Evolutionary conservation across 73 alveolate genomes (phyloP).

Genomic region (Paramecium octaurelia): DNA sequence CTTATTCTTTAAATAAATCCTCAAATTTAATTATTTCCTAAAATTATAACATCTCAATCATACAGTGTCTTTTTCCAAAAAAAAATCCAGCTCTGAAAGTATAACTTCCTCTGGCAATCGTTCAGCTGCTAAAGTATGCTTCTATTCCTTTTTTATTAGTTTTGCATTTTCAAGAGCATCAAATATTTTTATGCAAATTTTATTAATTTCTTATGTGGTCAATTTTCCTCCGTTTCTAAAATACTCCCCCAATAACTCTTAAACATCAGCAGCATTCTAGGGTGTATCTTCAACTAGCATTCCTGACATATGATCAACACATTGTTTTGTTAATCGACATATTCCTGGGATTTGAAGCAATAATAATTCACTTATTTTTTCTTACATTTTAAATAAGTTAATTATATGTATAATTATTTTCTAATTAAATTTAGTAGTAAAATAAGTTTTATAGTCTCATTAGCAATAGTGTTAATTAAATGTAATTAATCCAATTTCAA

Average conservation of each 20-base stretch:
- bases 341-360: not conserved
- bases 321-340: not conserved
- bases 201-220: slow-evolving; percentile 82
- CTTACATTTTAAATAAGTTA: not conserved
- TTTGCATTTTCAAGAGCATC: slow-evolving; percentile 71
- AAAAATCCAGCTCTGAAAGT: slow-evolving; percentile 35
- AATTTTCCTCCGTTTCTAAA: slow-evolving; percentile 91
- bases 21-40: slow-evolving; percentile 52
- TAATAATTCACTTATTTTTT: not conserved
- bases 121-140: slow-evolving; percentile 58
- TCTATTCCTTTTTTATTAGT: slow-evolving; percentile 46
- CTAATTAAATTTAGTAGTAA: not conserved
- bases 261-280: slow-evolving; percentile 82
- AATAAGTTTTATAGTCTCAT: not conserved
- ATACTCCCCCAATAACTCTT: slow-evolving; percentile 89
- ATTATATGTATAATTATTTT: not conserved
- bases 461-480: no score
- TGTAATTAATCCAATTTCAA: not conserved
- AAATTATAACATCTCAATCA: slow-evolving; percentile 74
- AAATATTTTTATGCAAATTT: slow-evolving; percentile 75
- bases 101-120: slow-evolving; percentile 8
- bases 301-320: slow-evolving; percentile 74
- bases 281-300: slow-evolving; percentile 93
- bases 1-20: slow-evolving; percentile 63
- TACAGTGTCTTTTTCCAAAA: slow-evolving; percentile 65